phyloP scores from a whole-genome alignment of 257 asterid species.

The Solanum pinnatisectum region DNA sequence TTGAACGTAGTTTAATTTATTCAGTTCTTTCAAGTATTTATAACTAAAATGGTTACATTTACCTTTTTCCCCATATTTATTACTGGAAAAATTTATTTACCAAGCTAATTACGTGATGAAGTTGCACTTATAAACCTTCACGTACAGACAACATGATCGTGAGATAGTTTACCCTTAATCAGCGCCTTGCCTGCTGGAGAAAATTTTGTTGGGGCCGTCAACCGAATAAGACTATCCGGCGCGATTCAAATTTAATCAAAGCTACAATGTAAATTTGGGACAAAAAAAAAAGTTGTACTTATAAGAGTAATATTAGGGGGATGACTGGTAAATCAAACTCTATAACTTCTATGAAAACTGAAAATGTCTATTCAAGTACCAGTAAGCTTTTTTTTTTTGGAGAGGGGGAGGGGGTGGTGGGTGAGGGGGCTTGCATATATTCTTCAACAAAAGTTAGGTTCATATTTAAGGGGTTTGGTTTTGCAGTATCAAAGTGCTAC shows the following conservation, averaged over 20 bases:
- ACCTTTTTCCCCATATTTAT: background rate
- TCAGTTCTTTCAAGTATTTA: background rate
- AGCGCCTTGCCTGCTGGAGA: no score
- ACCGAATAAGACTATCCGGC: background rate
- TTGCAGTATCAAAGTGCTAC: background rate
- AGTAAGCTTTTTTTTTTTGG: background rate
- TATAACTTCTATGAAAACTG: background rate
- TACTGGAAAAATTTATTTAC: background rate
- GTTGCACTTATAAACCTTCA: background rate
- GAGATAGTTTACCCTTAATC: no score
- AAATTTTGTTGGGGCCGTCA: no score
- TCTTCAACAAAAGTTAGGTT: background rate
- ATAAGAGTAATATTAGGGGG: background rate
- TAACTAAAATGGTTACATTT: background rate
- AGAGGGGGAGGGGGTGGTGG: background rate
- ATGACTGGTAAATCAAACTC: background rate
- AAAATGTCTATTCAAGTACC: background rate
- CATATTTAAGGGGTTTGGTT: background rate
- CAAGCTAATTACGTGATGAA: background rate
- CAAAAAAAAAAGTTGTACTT: no score
- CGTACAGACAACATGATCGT: background rate
- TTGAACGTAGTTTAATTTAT: background rate
- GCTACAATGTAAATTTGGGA: no score
- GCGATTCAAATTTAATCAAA: background rate
- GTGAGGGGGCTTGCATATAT: background rate